phyloP scores from a whole-genome alignment of 1,139 yeast genomes.

The Nakaseomyces glabratus region DNA sequence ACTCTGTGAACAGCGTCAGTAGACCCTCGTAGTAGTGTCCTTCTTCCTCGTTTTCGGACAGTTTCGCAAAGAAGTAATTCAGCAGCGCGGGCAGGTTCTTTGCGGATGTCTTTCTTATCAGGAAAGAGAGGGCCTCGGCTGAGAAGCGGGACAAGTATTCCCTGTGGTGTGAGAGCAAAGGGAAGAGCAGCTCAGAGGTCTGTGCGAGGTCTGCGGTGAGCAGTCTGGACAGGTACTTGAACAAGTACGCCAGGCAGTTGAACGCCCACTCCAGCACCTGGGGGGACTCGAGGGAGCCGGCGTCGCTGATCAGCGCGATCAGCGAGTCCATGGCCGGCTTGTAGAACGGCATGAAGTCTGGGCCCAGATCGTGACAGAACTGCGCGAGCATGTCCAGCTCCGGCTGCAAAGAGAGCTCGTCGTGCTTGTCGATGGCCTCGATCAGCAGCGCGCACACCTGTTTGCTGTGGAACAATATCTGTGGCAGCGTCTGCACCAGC shows the following conservation, averaged over 20 bases:
- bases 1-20: conserved; percentile 56
- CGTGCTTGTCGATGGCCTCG: conserved; percentile 45
- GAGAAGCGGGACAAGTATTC: conserved; percentile 71
- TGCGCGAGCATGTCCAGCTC: conserved; percentile 72
- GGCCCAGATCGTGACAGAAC: conserved; percentile 86
- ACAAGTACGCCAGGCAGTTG: conserved; percentile 76
- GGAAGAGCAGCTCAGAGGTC: conserved; percentile 58
- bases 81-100: conserved; percentile 43
- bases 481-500: conserved; percentile 65
- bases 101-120: conserved; percentile 59
- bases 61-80: conserved; percentile 43
- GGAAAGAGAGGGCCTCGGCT: conserved; percentile 82
- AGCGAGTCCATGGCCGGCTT: conserved; percentile 44
- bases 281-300: conserved; percentile 44
- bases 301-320: conserved; percentile 39
- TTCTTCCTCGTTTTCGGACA: conserved; percentile 28
- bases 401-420: conserved; percentile 70
- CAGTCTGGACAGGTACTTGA: conserved; percentile 70
- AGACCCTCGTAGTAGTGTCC: conserved; percentile 47
- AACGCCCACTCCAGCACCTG: conserved; percentile 70
- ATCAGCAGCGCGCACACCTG: conserved; percentile 50
- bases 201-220: conserved; percentile 55
- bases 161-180: conserved; percentile 51
- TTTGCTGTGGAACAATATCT: conserved; percentile 62
- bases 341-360: conserved; percentile 75